Conservation (phyloP, 1,284 basidiomycete species). For the Ganoderma boninense region DNA sequence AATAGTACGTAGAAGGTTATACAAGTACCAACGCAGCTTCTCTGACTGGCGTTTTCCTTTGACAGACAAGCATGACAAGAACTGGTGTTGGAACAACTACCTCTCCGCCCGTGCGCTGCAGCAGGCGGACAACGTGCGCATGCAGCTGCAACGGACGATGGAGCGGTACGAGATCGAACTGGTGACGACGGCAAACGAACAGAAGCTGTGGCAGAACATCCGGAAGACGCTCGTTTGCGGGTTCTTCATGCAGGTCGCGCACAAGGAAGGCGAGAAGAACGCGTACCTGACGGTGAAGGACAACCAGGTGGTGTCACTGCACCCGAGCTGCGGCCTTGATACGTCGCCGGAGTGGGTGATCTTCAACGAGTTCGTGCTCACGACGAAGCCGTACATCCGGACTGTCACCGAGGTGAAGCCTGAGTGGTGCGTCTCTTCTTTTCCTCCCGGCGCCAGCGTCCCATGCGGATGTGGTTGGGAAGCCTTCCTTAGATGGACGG, state of each 20-base stretch:
- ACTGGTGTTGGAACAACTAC: constrained; percentile 96
- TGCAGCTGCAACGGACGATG: constrained; percentile 93
- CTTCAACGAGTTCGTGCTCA: constrained; percentile 98
- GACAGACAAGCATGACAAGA: constrained; percentile 76
- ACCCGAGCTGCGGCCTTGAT: constrained; percentile 93
- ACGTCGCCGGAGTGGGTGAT: constrained; percentile 96
- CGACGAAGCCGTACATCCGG: constrained; percentile 89
- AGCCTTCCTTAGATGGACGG: neutral
- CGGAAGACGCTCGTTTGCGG: constrained; percentile 90
- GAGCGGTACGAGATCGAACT: constrained; percentile 90
- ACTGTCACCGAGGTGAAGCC: constrained; percentile 90
- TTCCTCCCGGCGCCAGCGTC: neutral
- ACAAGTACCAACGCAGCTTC: neutral
- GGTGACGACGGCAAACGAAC: constrained; percentile 82
- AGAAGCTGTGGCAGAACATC: constrained; percentile 83
- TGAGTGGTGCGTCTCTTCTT: constrained; percentile 75
- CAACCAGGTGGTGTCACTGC: constrained; percentile 91
- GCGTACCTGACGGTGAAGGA: constrained; percentile 93
- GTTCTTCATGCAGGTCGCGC: constrained; percentile 99
- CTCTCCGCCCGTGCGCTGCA: constrained; percentile 85
- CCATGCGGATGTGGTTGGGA: neutral
- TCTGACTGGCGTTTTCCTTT: constrained; percentile 9
- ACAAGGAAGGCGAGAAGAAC: constrained; percentile 93
- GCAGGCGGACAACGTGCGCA: constrained; percentile 96
- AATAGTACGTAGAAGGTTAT: constrained; percentile 62